These are phyloP conservation scores for Botryosphaeria dothidea DNA, from an alignment of 2,329 filamentous ascomycete species.

Conservation along the genomic window DNA sequence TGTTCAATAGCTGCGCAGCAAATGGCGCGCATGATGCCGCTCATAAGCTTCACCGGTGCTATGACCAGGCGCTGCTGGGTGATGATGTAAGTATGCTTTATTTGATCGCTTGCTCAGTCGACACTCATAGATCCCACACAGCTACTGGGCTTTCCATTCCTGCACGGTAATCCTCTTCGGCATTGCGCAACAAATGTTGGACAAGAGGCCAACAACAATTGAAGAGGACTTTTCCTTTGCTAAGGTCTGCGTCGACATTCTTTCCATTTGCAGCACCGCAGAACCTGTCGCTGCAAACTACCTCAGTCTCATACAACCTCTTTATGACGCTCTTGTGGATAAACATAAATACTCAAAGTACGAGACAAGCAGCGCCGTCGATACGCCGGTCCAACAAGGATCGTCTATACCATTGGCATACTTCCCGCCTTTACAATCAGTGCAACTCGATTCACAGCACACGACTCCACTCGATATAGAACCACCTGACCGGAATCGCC, in stretches of 20 bases:
- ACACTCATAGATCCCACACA: slow-evolving; percentile 15
- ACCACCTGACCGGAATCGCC: neutral
- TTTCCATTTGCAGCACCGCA: slow-evolving; percentile 32
- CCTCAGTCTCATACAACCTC: slow-evolving; percentile 34
- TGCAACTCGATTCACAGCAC: neutral
- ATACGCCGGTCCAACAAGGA: slow-evolving; percentile 18
- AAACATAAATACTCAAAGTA: neutral
- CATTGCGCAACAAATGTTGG: slow-evolving; percentile 36
- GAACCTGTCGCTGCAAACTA: slow-evolving; percentile 37
- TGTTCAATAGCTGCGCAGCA: slow-evolving; percentile 38
- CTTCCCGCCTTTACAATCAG: neutral
- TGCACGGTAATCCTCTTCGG: slow-evolving; percentile 37
- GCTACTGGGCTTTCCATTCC: slow-evolving; percentile 40
- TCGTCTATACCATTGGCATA: neutral
- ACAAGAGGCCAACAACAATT: slow-evolving; percentile 30
- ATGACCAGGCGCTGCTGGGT: slow-evolving; percentile 40
- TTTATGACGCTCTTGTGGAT: slow-evolving; percentile 34
- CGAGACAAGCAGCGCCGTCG: slow-evolving; percentile 26
- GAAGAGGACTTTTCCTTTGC: slow-evolving; percentile 36
- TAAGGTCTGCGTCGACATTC: slow-evolving; percentile 37
- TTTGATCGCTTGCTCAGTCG: neutral
- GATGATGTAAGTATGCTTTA: slow-evolving; percentile 32
- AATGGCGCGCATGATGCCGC: slow-evolving; percentile 34
- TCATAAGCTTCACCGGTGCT: slow-evolving; percentile 37
- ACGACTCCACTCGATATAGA: neutral